Conservation (phyloP, 169 alveolate species). For the Plasmodium reichenowi region DNA sequence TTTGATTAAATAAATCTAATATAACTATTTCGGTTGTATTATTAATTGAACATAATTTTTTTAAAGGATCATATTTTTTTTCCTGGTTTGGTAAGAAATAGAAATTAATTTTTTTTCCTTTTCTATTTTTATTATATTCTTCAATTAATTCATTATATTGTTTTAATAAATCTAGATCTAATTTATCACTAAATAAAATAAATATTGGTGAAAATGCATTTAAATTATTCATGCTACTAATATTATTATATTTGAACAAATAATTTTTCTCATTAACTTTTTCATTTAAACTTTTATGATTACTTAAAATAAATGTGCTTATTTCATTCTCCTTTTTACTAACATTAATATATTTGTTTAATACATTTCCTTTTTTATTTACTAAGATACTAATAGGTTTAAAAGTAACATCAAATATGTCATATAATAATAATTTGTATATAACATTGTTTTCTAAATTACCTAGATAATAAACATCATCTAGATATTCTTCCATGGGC, state of each 20-base stretch:
- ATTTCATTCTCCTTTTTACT: constrained; percentile 58
- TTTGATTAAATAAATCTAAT: constrained; percentile 68
- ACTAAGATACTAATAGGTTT: constrained; percentile 55
- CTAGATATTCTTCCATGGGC: constrained; percentile 20
- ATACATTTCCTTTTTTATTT: constrained; percentile 60
- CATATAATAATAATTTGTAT: constrained; percentile 47
- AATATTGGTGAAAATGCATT: constrained; percentile 63
- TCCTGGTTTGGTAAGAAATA: constrained; percentile 48
- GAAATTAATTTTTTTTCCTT: constrained; percentile 66
- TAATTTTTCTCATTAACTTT: constrained; percentile 56
- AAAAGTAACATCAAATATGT: constrained; percentile 56
- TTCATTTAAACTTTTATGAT: constrained; percentile 65
- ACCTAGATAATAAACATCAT: constrained; percentile 57
- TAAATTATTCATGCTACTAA: constrained; percentile 47
- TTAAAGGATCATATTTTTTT: constrained; percentile 65
- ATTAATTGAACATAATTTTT: constrained; percentile 44
- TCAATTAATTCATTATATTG: constrained; percentile 40
- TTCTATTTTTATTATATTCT: constrained; percentile 60
- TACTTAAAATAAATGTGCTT: constrained; percentile 28
- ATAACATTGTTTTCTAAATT: constrained; percentile 54
- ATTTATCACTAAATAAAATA: constrained; percentile 39
- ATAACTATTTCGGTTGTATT: constrained; percentile 43
- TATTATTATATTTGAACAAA: constrained; percentile 56
- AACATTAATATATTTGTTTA: constrained; percentile 59
- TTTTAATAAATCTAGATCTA: constrained; percentile 43